Evolutionary conservation across 331 rosid genomes (phyloP).

Genomic region (Spiraea crenata): DNA sequence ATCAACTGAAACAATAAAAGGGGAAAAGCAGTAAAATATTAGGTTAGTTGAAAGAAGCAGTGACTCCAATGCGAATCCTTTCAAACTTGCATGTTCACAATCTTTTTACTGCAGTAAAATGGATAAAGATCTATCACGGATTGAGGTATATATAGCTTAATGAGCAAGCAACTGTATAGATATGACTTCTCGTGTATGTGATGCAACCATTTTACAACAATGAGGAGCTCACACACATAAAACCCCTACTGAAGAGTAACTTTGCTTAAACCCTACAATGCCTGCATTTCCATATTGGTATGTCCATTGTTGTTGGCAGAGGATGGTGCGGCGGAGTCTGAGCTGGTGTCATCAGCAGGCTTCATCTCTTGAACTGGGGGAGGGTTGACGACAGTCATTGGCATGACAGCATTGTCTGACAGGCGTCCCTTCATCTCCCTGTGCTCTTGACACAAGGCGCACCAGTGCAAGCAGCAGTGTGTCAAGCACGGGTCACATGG

Average conservation of each 20-base stretch:
- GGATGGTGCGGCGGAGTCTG: constrained; percentile 40
- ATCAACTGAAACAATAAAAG: not conserved
- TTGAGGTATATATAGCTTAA: not conserved
- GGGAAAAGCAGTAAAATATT: not conserved
- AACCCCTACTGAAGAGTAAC: constrained; percentile 4
- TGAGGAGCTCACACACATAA: not conserved
- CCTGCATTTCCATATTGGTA: constrained; percentile 76
- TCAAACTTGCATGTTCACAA: not conserved
- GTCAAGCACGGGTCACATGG: constrained; percentile 91
- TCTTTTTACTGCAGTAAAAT: not conserved
- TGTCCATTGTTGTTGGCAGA: constrained; percentile 50
- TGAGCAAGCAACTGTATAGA: not conserved
- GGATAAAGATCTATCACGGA: not conserved
- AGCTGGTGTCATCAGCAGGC: constrained; percentile 38
- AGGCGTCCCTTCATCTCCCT: constrained; percentile 89
- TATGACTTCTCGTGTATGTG: not conserved
- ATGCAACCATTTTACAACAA: constrained; percentile 9
- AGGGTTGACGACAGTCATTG: constrained; percentile 80
- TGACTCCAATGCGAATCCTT: not conserved
- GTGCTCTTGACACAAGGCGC: constrained; percentile 98
- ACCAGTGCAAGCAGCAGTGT: constrained; percentile 92
- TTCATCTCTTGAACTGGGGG: constrained; percentile 89
- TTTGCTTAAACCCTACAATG: constrained; percentile 38
- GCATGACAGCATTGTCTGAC: constrained; percentile 50
- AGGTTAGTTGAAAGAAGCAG: not conserved